Conservation (phyloP, 2,329 filamentous ascomycete genomes). For the Pseudogymnoascus sp. region DNA sequence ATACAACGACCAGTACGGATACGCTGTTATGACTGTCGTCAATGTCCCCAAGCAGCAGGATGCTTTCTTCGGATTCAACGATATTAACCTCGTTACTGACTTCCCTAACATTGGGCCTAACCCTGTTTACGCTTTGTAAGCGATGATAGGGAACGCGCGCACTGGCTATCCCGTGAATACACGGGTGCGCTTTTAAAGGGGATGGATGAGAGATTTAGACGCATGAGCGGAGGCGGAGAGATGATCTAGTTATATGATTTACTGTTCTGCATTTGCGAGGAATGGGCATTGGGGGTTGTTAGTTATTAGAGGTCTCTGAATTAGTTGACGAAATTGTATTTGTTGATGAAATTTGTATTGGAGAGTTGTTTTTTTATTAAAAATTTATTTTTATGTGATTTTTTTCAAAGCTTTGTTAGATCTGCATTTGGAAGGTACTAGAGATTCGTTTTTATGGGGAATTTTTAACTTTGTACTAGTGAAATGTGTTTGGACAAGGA, state of each 20-base stretch:
- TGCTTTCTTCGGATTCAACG: conserved; percentile 8
- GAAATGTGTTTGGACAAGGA: neutral
- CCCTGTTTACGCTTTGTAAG: neutral
- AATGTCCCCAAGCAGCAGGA: neutral
- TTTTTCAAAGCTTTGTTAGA: too few relatives aligned
- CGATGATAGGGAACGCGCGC: neutral
- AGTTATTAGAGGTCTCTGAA: neutral
- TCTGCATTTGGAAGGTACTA: too few relatives aligned
- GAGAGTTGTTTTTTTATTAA: neutral
- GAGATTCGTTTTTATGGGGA: too few relatives aligned
- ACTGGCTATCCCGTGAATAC: rapidly evolving
- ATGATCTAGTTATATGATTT: neutral
- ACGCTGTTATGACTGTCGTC: conserved; percentile 8
- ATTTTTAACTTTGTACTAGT: neutral
- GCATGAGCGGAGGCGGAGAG: neutral
- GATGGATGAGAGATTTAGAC: neutral
- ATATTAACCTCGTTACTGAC: neutral
- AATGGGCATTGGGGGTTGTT: neutral
- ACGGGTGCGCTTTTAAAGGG: neutral
- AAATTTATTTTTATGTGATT: neutral
- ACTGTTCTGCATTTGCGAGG: conserved; percentile 1
- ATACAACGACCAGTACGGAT: neutral
- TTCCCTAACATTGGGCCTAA: neutral
- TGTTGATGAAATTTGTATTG: neutral
- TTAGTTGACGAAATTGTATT: neutral